Evolutionary conservation across 371 early-diverging fungal genomes (phyloP), one percentile per base, ranked within the genome.

Genomic region (Lichtheimia hyalospora): DNA sequence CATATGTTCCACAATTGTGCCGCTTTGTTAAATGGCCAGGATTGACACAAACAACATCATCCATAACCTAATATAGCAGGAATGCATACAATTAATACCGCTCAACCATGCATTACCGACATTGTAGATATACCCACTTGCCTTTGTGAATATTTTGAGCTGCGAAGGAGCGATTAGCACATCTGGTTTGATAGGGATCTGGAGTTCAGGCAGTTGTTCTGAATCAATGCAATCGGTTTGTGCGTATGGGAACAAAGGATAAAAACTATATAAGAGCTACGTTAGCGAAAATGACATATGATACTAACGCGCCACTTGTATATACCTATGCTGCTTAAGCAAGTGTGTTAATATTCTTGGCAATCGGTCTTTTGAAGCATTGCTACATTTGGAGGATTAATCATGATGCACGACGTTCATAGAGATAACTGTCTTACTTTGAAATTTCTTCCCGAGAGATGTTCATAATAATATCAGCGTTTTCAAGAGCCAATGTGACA

Each of bases 191-290:
- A 72, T 75, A 2, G 68, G 49, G 15, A 81, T 57, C 44, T 82
- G 82, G 21, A 93, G 67, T 12, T 75, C 63, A 8, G 84, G 68
- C 21, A 70, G 60, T 39, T 46, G 50, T 7, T 71, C 77, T 15
- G 86, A 64, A 61, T 87, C 83, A 10, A 91, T 74, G 60, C 76
- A 81, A 49, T 85, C 89, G 23, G 71, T 73, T 5, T 74, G 43
- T n/a, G 85, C 76, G 6, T 87, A 79, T 5, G 93, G 91, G 52
- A 86, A 86, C 41, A 96, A 69, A 5, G 96, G 93, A 63, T 94
- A 95, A 41, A 91, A 86, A 46, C 87, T 87, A 58, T 21, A 28
- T 24, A 10, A 34, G 2, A 34, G 34, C 0, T 8, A 5, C 6
- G 10, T 34, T 10, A 34, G 10, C 2, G 2, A 0, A n/a, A 34